phyloP scores from a whole-genome alignment of 2,329 filamentous ascomycete species.

The Tolypocladium guangdongense region DNA sequence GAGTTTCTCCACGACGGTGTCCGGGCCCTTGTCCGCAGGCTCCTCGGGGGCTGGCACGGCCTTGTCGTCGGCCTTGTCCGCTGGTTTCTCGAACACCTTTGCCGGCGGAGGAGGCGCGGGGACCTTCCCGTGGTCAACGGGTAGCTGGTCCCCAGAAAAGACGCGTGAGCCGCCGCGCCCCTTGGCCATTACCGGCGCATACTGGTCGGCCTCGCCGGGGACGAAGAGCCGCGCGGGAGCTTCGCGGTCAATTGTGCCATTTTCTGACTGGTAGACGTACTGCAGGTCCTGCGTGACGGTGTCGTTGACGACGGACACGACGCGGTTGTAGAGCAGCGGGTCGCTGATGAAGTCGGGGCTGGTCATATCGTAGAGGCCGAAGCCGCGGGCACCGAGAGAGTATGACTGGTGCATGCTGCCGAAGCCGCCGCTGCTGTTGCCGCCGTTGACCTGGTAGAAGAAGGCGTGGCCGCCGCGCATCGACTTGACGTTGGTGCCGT shows the following conservation, averaged over 20 bases:
- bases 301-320: constrained; percentile 43
- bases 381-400: constrained; percentile 32
- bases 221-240: no score
- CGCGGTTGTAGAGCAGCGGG: constrained; percentile 43
- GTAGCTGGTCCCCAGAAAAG: neutral
- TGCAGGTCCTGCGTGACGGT: constrained; percentile 38
- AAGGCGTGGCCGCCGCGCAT: constrained; percentile 45
- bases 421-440: constrained; percentile 35
- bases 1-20: no score
- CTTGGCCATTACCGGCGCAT: neutral
- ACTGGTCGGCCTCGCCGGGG: neutral
- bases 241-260: neutral
- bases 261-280: neutral
- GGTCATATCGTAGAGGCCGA: no score
- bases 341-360: constrained; percentile 9
- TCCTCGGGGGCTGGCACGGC: neutral
- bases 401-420: constrained; percentile 49
- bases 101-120: no score
- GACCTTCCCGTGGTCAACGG: neutral
- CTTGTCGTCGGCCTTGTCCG: neutral
- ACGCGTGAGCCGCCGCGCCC: neutral
- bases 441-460: constrained; percentile 37
- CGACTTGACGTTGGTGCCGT: constrained; percentile 29
- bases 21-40: no score
- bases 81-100: neutral